phyloP scores from a whole-genome alignment of 2,329 filamentous ascomycete species.

The Bisporella sp. region DNA sequence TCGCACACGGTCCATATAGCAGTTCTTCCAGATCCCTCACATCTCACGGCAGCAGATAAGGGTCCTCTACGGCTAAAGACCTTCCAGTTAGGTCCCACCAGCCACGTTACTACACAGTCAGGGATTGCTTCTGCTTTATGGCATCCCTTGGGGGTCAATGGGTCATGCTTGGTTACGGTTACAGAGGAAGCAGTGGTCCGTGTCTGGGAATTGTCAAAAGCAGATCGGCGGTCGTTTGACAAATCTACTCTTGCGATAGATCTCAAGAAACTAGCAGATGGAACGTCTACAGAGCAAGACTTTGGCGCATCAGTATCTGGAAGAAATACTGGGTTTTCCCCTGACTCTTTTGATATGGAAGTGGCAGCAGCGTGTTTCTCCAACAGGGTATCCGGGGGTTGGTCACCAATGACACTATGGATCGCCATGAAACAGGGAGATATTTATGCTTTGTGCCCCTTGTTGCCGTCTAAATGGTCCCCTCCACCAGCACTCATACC shows the following conservation, averaged over 20 bases:
- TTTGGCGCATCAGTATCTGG: constrained; percentile 69
- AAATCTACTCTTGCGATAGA: constrained; percentile 78
- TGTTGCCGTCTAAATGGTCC: constrained; percentile 82
- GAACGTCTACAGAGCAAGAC: constrained; percentile 73
- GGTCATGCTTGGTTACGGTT: constrained; percentile 77
- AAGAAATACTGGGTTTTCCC: constrained; percentile 76
- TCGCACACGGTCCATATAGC: constrained; percentile 83
- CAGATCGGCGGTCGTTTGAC: constrained; percentile 82
- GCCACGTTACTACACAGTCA: constrained; percentile 80
- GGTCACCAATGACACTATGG: constrained; percentile 96
- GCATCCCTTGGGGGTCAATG: constrained; percentile 84
- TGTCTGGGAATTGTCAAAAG: constrained; percentile 82
- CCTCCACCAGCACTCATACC: constrained; percentile 70
- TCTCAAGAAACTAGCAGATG: constrained; percentile 81
- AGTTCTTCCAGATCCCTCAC: constrained; percentile 72
- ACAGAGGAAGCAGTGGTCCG: constrained; percentile 84
- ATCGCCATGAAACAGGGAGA: constrained; percentile 92
- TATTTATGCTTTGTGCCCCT: constrained; percentile 85
- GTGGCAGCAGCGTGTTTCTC: constrained; percentile 83
- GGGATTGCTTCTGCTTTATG: constrained; percentile 77
- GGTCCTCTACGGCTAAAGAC: constrained; percentile 72
- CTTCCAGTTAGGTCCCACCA: constrained; percentile 86
- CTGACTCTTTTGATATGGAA: constrained; percentile 88
- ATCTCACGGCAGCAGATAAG: constrained; percentile 63
- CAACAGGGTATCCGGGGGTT: constrained; percentile 63